Evolutionary conservation across 129 eudicot species (phyloP).

Genomic region (sunflower (Helianthus annuus)): DNA sequence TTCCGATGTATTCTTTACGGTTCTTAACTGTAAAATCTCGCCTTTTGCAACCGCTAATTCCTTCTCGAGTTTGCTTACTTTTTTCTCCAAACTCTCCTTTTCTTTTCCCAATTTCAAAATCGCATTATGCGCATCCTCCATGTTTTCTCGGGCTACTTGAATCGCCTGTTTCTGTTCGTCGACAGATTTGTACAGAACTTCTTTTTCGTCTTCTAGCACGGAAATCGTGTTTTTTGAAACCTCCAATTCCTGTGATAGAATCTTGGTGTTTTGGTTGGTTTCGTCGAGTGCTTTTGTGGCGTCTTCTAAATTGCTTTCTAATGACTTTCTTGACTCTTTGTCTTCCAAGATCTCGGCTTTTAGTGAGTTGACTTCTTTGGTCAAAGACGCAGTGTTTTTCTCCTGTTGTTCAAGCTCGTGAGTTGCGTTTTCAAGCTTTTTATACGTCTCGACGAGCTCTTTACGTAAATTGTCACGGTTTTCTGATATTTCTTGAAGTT

Average conservation of each 20-base stretch:
- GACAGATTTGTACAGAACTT: constrained; percentile 38
- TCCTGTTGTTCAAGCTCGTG: constrained; percentile 58
- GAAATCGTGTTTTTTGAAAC: constrained; percentile 43
- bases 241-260: constrained; percentile 66
- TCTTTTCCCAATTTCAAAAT: constrained; percentile 70
- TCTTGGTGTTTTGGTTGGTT: constrained; percentile 51
- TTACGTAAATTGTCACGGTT: constrained; percentile 51
- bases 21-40: constrained; percentile 63
- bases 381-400: constrained; percentile 42
- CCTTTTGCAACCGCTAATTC: constrained; percentile 84
- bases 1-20: constrained; percentile 15
- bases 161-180: constrained; percentile 54
- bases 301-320: constrained; percentile 68
- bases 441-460: constrained; percentile 56
- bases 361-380: constrained; percentile 47
- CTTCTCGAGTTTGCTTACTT: constrained; percentile 60
- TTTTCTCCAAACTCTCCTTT: constrained; percentile 58
- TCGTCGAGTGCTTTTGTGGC: constrained; percentile 69
- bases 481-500: constrained; percentile 42
- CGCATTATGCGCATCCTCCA: constrained; percentile 77
- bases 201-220: constrained; percentile 65
- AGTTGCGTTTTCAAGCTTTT: constrained; percentile 52
- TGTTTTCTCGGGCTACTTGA: constrained; percentile 64
- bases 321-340: constrained; percentile 50
- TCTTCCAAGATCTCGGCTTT: constrained; percentile 50